Conservation (phyloP, 495 filamentous ascomycete species). For the Aspergillus ostianus region DNA sequence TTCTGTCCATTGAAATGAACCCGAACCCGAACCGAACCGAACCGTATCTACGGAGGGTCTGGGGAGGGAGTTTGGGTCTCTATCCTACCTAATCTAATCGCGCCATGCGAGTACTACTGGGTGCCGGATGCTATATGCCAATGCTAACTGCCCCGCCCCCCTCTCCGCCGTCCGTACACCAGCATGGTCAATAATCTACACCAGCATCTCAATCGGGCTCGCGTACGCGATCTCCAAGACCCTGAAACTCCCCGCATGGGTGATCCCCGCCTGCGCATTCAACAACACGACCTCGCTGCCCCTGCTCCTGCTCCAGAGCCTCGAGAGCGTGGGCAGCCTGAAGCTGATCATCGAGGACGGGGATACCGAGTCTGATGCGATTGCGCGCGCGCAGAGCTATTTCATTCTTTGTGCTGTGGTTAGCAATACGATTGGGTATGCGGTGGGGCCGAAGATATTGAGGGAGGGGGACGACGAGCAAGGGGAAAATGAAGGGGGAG, state of each 20-base stretch:
- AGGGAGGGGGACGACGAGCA: constrained; percentile 30
- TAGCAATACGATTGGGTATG: constrained; percentile 62
- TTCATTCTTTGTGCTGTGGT: constrained; percentile 67
- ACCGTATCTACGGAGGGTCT: too few relatives aligned
- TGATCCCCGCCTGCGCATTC: constrained; percentile 65
- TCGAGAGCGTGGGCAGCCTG: constrained; percentile 65
- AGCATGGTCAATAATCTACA: constrained; percentile 59
- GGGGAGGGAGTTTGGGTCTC: too few relatives aligned
- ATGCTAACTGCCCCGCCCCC: too few relatives aligned
- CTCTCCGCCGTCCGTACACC: too few relatives aligned
- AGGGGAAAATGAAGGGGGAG: constrained; percentile 1
- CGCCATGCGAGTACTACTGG: too few relatives aligned
- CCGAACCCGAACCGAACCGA: too few relatives aligned
- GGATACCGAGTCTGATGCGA: constrained; percentile 47
- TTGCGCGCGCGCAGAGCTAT: constrained; percentile 67
- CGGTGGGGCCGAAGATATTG: constrained; percentile 56
- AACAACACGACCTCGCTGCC: constrained; percentile 77
- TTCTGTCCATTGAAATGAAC: too few relatives aligned
- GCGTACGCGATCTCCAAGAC: constrained; percentile 42
- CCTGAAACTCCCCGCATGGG: constrained; percentile 63
- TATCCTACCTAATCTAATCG: not conserved
- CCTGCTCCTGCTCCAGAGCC: constrained; percentile 62
- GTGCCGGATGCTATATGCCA: too few relatives aligned
- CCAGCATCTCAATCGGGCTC: constrained; percentile 51
- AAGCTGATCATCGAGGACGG: constrained; percentile 48